These are phyloP conservation scores for Chrysoporthe cubensis DNA, from an alignment of 2,329 filamentous ascomycete species.

Conservation along the genomic window DNA sequence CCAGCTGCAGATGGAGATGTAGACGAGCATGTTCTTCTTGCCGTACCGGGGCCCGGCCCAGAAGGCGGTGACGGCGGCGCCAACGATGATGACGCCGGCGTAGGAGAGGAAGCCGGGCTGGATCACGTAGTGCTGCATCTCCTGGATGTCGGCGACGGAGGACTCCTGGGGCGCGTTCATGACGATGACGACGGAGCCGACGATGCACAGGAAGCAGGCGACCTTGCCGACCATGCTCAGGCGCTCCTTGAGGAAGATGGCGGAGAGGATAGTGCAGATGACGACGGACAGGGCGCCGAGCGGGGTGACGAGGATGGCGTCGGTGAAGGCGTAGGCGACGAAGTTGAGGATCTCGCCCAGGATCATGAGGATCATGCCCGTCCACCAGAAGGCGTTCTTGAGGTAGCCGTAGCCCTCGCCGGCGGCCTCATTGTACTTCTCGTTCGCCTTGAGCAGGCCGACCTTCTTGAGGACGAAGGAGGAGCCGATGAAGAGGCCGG, in stretches of 20 bases:
- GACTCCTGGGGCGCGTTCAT: constrained; percentile 89
- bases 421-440: constrained; percentile 94
- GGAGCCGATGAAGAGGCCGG: constrained; percentile 88
- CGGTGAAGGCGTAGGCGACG: constrained; percentile 91
- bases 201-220: constrained; percentile 91
- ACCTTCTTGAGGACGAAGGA: constrained; percentile 97
- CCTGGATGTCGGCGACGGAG: constrained; percentile 83
- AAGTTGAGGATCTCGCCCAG: constrained; percentile 96
- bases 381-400: constrained; percentile 95
- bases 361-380: constrained; percentile 96
- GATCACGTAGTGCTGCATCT: constrained; percentile 89
- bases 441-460: constrained; percentile 87
- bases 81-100: constrained; percentile 79
- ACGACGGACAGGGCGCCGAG: constrained; percentile 74
- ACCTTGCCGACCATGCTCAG: constrained; percentile 96
- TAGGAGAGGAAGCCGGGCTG: constrained; percentile 85
- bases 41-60: constrained; percentile 88
- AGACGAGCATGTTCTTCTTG: constrained; percentile 97
- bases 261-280: constrained; percentile 85
- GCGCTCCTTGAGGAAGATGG: constrained; percentile 94
- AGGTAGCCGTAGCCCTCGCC: constrained; percentile 97
- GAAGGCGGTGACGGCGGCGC: constrained; percentile 71
- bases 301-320: constrained; percentile 55
- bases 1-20: constrained; percentile 94
- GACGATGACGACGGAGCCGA: constrained; percentile 91